phyloP scores from a whole-genome alignment of 2,329 filamentous ascomycete species.

The Pseudogymnoascus sp. region DNA sequence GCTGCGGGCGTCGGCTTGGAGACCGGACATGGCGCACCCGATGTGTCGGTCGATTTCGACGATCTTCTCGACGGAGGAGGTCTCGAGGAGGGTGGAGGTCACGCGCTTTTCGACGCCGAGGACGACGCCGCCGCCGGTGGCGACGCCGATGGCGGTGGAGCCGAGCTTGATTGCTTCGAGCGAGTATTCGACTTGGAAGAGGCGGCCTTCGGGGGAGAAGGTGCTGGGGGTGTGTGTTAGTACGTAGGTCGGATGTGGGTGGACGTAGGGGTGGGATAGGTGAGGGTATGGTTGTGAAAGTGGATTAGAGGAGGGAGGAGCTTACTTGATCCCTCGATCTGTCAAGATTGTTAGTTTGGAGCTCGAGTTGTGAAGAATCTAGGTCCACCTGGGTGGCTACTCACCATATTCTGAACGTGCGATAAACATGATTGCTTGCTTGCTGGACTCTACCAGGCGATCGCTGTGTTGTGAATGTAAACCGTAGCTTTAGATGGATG shows the following conservation, averaged over 20 bases:
- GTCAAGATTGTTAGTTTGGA: constrained; percentile 33
- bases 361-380: constrained; percentile 19
- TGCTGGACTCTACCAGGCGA: constrained; percentile 7
- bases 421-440: constrained; percentile 71
- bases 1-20: constrained; percentile 94
- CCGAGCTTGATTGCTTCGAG: constrained; percentile 99
- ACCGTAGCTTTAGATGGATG: not conserved
- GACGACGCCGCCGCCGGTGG: constrained; percentile 89
- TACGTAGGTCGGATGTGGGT: constrained; percentile 15
- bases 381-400: constrained; percentile 28
- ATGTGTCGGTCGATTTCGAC: constrained; percentile 99
- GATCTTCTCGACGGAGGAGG: constrained; percentile 97
- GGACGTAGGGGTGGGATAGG: constrained; percentile 18
- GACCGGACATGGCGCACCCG: constrained; percentile 95
- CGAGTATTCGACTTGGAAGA: constrained; percentile 99
- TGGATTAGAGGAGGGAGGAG: constrained; percentile 22
- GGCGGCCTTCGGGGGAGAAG: constrained; percentile 98
- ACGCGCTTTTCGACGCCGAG: constrained; percentile 98
- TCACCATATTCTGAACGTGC: constrained; percentile 99
- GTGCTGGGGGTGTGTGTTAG: constrained; percentile 53
- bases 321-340: constrained; percentile 98
- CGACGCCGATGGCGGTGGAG: constrained; percentile 95
- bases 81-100: constrained; percentile 93
- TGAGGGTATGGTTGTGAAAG: constrained; percentile 10
- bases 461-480: not conserved